Conservation (phyloP, 148 eudicot species). For the Fagopyrum esculentum region DNA sequence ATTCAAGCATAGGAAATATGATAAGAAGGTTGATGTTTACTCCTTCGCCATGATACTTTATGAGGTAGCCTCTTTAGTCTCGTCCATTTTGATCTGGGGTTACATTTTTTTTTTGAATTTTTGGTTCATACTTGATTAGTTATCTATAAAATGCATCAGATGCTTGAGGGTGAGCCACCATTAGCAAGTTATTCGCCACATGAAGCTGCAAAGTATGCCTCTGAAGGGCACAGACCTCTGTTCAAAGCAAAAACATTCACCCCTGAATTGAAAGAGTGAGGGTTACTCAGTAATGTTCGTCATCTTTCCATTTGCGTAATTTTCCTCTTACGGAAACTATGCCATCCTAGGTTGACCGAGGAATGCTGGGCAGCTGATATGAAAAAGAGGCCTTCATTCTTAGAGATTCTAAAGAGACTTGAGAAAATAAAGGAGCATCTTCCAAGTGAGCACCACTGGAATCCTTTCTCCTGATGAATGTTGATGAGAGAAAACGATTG, state of each 20-base stretch:
- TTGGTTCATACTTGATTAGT: neutral
- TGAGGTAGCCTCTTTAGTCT: conserved; percentile 48
- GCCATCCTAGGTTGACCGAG: conserved; percentile 38
- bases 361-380: conserved; percentile 81
- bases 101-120: neutral
- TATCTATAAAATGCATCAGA: conserved; percentile 28
- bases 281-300: neutral
- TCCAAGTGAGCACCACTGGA: conserved; percentile 68
- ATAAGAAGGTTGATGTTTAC: conserved; percentile 96
- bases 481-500: neutral
- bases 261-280: conserved; percentile 74
- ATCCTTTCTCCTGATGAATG: conserved; percentile 49
- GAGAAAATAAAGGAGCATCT: conserved; percentile 62
- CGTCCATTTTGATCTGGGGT: neutral
- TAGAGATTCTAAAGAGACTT: conserved; percentile 78
- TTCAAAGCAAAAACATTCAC: conserved; percentile 54
- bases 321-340: neutral
- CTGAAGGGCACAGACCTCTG: conserved; percentile 74
- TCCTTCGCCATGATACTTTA: conserved; percentile 93
- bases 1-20: conserved; percentile 87
- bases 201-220: conserved; percentile 64
- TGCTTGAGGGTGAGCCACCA: conserved; percentile 88
- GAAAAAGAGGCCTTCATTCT: conserved; percentile 72
- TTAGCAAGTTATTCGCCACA: conserved; percentile 55
- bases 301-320: neutral